Percentiles rank a stretch among this genome's conserved stretches.
Conservation (phyloP, 257 asterid genomes). For the Plantago ovata region DNA sequence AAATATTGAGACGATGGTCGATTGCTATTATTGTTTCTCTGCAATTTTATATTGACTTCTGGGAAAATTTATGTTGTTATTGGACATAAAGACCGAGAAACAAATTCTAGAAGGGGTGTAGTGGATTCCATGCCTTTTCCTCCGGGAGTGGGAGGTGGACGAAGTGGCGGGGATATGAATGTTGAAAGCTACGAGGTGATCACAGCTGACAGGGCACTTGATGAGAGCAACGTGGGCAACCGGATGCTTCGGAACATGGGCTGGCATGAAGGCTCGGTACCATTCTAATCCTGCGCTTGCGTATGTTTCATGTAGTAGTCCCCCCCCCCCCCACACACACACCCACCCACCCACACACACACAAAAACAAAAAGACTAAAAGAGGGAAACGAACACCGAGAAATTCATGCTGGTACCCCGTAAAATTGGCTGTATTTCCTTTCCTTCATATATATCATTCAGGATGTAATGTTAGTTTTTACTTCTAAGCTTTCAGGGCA, state of each 20-base stretch:
- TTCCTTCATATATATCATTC: too few relatives aligned
- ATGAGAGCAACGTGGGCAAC: slow-evolving; percentile 92
- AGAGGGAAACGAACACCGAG: too few relatives aligned
- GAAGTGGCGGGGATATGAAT: slow-evolving; percentile 61
- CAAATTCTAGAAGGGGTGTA: slow-evolving; percentile 65
- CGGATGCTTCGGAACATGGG: slow-evolving; percentile 99
- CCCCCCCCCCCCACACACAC: neutral
- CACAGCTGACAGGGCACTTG: slow-evolving; percentile 84
- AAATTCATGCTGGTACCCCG: too few relatives aligned
- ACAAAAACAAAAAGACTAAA: too few relatives aligned
- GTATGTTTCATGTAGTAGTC: slow-evolving; percentile 1
- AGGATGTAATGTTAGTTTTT: too few relatives aligned
- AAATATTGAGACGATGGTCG: slow-evolving; percentile 44
- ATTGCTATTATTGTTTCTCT: slow-evolving; percentile 47
- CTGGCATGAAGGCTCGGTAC: slow-evolving; percentile 99
- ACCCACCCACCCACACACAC: too few relatives aligned
- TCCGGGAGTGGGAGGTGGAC: slow-evolving; percentile 98
- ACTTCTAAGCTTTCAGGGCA: too few relatives aligned
- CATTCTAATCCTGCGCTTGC: slow-evolving; percentile 49
- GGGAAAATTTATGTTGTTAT: slow-evolving; percentile 65
- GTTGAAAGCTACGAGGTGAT: slow-evolving; percentile 80
- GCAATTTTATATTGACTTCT: slow-evolving; percentile 59
- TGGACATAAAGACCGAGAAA: slow-evolving; percentile 74
- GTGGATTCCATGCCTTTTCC: slow-evolving; percentile 96
- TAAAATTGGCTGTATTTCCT: too few relatives aligned